Base-by-base conservation (phyloP, 2,329 filamentous ascomycete species). In the Ophiostoma quercus region DNA sequence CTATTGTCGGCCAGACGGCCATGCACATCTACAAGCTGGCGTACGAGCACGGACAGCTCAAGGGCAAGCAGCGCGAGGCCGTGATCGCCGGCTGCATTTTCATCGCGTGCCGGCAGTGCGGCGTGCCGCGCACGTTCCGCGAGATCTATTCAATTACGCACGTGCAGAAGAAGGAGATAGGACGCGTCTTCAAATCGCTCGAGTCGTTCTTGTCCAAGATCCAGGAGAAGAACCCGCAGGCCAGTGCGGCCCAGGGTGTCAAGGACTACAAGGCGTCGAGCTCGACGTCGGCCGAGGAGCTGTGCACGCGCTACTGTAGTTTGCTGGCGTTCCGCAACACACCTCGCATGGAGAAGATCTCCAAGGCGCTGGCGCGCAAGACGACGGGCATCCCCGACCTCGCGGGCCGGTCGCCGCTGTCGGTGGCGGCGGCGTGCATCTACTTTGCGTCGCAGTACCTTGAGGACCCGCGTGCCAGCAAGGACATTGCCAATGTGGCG, bases 51-150 rank as follows among this genome's bases (percentile, higher is more conserved):
- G 94, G 94, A 79, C 86, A 93, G 70, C 93, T 98, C 85, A 97
- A 97, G 82, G 94, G 94, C 77, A 99, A 99, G 81, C 90, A 92
- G 0, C 91, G 94, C 77, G 94, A 98, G 75, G 92, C 92, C 70
- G 90, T 99, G 74, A 94, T 98, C 74, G 95, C 95, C 5, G 93
- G 94, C 7, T 97, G 94, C 80, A 95, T 99, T 79, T 98, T 99
- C 83, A 94, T 99, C 75, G 93, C 95, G 57, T 98, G 94, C 79
- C 92, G 95, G 63, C 92, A 97, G 79, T 91, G 92, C 77, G 87
- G 89, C 72, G 90, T 94, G 39, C 90, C 92, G 4, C 91, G 95
- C 74, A 96, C 93, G 3, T 99, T 99, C 82, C 88, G 91, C 67
- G 96, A 99, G 79, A 95, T 99, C 76, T 96, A 92, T 81, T 90